Evolutionary conservation across 1,284 basidiomycete species (phyloP).

Genomic region (Malassezia dermatis): DNA sequence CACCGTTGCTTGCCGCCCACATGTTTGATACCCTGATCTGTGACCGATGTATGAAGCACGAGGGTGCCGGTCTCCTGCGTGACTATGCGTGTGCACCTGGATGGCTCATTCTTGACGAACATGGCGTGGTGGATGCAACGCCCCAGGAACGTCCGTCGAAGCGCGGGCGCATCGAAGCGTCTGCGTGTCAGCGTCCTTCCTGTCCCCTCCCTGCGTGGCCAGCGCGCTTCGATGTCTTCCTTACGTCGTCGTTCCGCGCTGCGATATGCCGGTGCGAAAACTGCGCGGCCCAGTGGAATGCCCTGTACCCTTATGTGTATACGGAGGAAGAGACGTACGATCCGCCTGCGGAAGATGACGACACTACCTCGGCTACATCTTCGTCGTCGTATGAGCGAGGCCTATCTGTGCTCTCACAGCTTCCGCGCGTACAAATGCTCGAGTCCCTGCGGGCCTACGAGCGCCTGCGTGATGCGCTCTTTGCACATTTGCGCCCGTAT

Average conservation of each 20-base stretch:
- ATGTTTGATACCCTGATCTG: conserved; percentile 41
- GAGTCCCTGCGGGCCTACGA: conserved; percentile 47
- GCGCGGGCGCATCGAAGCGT: neutral
- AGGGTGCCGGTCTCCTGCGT: conserved; percentile 21
- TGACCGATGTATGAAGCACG: conserved; percentile 32
- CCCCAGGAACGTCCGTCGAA: neutral
- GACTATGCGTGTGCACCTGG: conserved; percentile 30
- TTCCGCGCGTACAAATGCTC: conserved; percentile 49
- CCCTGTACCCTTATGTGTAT: conserved; percentile 40
- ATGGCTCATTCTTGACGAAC: conserved; percentile 24
- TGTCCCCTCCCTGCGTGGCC: neutral
- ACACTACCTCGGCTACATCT: conserved; percentile 25
- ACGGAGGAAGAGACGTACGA: conserved; percentile 48
- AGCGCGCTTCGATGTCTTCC: neutral
- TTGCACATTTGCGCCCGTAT: conserved; percentile 47
- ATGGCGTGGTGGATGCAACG: neutral
- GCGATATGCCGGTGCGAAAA: conserved; percentile 45
- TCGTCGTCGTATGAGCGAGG: conserved; percentile 47
- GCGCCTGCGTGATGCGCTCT: conserved; percentile 46
- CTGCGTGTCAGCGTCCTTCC: neutral
- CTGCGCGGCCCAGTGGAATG: conserved; percentile 24
- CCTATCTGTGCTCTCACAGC: conserved; percentile 44
- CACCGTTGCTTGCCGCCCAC: conserved; percentile 30
- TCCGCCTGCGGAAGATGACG: conserved; percentile 33
- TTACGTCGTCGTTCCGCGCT: conserved; percentile 27